Evolutionary conservation across 371 early-diverging fungal genomes (phyloP).

Genomic region (Mucor saturninus): DNA sequence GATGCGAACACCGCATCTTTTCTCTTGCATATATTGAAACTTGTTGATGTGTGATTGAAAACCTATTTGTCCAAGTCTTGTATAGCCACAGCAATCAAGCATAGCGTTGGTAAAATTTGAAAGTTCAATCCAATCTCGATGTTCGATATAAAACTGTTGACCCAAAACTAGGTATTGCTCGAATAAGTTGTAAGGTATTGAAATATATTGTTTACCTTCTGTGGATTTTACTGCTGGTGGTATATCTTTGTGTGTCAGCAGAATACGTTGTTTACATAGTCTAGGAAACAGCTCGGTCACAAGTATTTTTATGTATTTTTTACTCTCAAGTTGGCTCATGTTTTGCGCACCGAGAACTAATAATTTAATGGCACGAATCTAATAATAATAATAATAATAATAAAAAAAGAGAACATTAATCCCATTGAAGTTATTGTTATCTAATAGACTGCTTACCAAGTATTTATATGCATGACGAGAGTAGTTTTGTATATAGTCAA

Average conservation of each 20-base stretch:
- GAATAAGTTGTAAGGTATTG: conserved; percentile 39
- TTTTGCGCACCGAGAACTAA: conserved; percentile 30
- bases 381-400: too few relatives aligned
- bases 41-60: conserved; percentile 32
- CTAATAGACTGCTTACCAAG: conserved; percentile 22
- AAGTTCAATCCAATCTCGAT: conserved; percentile 33
- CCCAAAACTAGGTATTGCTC: conserved; percentile 43
- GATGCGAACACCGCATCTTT: conserved; percentile 26
- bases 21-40: conserved; percentile 41
- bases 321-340: conserved; percentile 23
- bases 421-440: not conserved
- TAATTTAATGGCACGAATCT: conserved; percentile 43
- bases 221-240: conserved; percentile 40
- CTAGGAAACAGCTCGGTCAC: conserved; percentile 44
- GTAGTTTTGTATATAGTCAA: conserved; percentile 45
- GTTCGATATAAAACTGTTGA: conserved; percentile 42
- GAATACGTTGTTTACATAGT: conserved; percentile 43
- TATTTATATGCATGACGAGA: conserved; percentile 51
- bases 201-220: conserved; percentile 47
- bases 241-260: conserved; percentile 28
- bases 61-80: conserved; percentile 26
- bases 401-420: not conserved
- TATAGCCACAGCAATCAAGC: conserved; percentile 43
- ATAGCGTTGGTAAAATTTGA: conserved; percentile 38
- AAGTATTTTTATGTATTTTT: conserved; percentile 33